Conservation (phyloP, 768 basidiomycete genomes). For the Psilocybe azurescens region DNA sequence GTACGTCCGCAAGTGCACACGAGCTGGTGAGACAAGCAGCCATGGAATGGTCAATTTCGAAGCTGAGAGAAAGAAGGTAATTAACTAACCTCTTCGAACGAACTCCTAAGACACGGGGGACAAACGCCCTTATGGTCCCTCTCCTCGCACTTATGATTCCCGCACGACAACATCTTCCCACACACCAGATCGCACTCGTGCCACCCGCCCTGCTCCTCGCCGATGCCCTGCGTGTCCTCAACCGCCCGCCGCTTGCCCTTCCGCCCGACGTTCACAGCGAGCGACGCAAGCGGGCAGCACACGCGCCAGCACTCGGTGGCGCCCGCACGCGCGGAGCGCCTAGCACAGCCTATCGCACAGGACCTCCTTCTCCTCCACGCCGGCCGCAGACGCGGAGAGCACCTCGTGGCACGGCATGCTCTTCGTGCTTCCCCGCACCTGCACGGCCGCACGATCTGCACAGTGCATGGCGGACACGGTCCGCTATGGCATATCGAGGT, state of each 20-base stretch:
- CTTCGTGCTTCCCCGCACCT: conserved; percentile 74
- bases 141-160: conserved; percentile 79
- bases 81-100: conserved; percentile 83
- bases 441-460: conserved; percentile 77
- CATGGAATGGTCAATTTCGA: neutral
- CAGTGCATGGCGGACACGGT: conserved; percentile 79
- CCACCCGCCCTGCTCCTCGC: no score
- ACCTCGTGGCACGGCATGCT: conserved; percentile 60
- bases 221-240: no score
- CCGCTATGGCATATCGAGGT: conserved; percentile 73
- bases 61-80: conserved; percentile 2
- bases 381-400: conserved; percentile 36
- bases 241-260: no score
- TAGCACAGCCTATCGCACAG: conserved; percentile 82
- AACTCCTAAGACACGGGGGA: conserved; percentile 82
- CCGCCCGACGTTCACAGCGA: no score
- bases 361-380: conserved; percentile 53
- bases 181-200: no score
- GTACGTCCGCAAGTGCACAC: conserved; percentile 88
- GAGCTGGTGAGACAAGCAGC: conserved; percentile 45
- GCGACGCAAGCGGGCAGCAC: no score
- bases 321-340: conserved; percentile 81
- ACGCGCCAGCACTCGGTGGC: no score
- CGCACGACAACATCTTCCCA: no score
- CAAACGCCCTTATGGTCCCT: conserved; percentile 86